Base-by-base conservation (phyloP, 2,329 filamentous ascomycete genomes). In the Passalora sequoiae region DNA sequence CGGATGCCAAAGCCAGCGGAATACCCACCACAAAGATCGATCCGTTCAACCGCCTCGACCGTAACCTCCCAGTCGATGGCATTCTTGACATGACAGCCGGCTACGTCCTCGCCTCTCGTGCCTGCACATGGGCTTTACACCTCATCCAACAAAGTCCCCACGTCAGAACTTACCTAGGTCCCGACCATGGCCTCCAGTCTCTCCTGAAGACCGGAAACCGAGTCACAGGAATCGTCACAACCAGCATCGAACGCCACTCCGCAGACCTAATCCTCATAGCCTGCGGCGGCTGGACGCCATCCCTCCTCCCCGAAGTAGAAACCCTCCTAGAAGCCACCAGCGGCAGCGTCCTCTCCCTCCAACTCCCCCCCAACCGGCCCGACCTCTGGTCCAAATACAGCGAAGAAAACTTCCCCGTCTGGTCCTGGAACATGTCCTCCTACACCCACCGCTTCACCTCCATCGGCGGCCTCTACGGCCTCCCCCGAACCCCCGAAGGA, bases 311-410 rank as follows among this genome's bases (percentile, higher is more conserved):
- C n/a, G 45, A 48, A 36, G 43, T 41, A 4, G 43, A 46, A 27
- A 13, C 30, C 1, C 54, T 76, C 0, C 65, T 66, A n/a, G 73
- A 77, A 52, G 67, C 72, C 0, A 75, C 74, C 0, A 69, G 66
- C 0, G 72, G 73, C 0, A 68, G 66, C 0, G 69, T 76, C 3
- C 63, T 66, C 1, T 59, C 68, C 8, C 58, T 76, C 24, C 62
- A 68, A 20, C 60, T 77, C 1, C 72, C 75, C 0, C 46, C 53
- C 0, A 46, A 62, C 1, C 54, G 60, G 1, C 52, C 43, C 4
- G 59, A 63, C 29, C 62, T 76, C 0, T 70, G 65, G 57, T 51
- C 66, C 1, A 62, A 62, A 2, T 70, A 72, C 31, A 56, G 62
- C 0, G 65, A 72, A 0, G 61, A 69, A 0, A 66, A 61, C 2